phyloP scores from a whole-genome alignment of 768 basidiomycete species.

The Tremella fuciformis region DNA sequence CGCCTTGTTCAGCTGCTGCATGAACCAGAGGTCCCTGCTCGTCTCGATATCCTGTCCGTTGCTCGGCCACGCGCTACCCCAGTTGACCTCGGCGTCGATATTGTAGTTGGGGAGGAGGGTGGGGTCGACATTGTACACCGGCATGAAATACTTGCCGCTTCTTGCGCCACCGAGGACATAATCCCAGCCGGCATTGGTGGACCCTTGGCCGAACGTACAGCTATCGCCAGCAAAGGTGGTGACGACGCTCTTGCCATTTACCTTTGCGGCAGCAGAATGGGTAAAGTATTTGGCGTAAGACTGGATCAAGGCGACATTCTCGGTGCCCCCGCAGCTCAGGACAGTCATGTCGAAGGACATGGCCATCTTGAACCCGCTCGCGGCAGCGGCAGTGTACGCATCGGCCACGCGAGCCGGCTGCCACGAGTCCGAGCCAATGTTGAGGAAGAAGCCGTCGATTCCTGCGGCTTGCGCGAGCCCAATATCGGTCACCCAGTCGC shows the following conservation, averaged over 20 bases:
- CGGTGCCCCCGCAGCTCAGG: conserved; percentile 50
- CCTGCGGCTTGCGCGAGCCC: conserved; percentile 42
- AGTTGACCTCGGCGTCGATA: conserved; percentile 17
- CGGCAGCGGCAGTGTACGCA: conserved; percentile 49
- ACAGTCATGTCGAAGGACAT: conserved; percentile 49
- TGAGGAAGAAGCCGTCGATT: conserved; percentile 54
- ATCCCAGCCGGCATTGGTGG: conserved; percentile 42
- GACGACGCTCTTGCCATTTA: conserved; percentile 48
- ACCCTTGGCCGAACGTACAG: conserved; percentile 51
- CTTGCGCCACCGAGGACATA: conserved; percentile 23
- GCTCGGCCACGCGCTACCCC: conserved; percentile 38
- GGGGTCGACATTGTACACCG: conserved; percentile 67
- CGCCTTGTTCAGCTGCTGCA: conserved; percentile 16
- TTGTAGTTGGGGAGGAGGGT: conserved; percentile 22
- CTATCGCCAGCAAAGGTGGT: conserved; percentile 51
- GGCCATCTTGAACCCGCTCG: conserved; percentile 34
- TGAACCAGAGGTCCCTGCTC: conserved; percentile 26
- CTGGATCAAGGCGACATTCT: conserved; percentile 58
- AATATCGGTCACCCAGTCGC: conserved; percentile 50
- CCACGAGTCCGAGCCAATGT: conserved; percentile 51
- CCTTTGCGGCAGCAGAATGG: conserved; percentile 45
- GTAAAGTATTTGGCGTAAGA: conserved; percentile 47
- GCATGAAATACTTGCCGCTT: conserved; percentile 57
- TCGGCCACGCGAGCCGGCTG: conserved; percentile 39
- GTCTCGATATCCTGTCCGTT: conserved; percentile 23